These are phyloP conservation scores for Acrodontium crateriforme DNA, from an alignment of 2,329 filamentous ascomycete genomes.

Conservation along the genomic window DNA sequence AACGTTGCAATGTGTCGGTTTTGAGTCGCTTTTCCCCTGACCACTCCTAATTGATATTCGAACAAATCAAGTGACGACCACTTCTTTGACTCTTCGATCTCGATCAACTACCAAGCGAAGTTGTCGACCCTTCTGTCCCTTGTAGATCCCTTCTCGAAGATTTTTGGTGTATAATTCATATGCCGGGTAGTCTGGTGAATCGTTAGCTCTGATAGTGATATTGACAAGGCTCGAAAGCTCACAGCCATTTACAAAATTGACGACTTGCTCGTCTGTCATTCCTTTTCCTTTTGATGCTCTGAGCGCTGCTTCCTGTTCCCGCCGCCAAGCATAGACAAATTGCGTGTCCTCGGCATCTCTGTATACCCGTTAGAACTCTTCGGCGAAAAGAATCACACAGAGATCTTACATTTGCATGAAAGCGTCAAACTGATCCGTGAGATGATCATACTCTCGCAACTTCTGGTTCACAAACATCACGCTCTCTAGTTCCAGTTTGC, in stretches of 20 bases:
- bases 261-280: constrained; percentile 72
- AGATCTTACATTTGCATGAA: constrained; percentile 48
- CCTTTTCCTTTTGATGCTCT: constrained; percentile 53
- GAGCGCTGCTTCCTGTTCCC: constrained; percentile 64
- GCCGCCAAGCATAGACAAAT: constrained; percentile 74
- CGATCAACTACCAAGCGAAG: constrained; percentile 36
- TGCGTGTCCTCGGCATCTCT: constrained; percentile 56
- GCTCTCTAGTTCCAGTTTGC: constrained; percentile 41
- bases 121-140: constrained; percentile 30
- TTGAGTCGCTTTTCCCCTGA: no score
- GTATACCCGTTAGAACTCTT: not conserved
- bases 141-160: constrained; percentile 37
- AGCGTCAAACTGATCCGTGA: constrained; percentile 47
- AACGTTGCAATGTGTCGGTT: no score
- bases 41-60: constrained; percentile 7
- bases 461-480: constrained; percentile 46
- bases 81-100: constrained; percentile 28
- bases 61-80: constrained; percentile 2
- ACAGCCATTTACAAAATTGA: constrained; percentile 59
- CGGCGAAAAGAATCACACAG: not conserved
- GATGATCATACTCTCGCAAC: constrained; percentile 42
- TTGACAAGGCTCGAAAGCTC: constrained; percentile 11
- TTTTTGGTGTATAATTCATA: constrained; percentile 42
- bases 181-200: constrained; percentile 32
- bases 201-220: constrained; percentile 1